phyloP scores from a whole-genome alignment of 139 green algal genomes.

The Eudorina sp. region DNA sequence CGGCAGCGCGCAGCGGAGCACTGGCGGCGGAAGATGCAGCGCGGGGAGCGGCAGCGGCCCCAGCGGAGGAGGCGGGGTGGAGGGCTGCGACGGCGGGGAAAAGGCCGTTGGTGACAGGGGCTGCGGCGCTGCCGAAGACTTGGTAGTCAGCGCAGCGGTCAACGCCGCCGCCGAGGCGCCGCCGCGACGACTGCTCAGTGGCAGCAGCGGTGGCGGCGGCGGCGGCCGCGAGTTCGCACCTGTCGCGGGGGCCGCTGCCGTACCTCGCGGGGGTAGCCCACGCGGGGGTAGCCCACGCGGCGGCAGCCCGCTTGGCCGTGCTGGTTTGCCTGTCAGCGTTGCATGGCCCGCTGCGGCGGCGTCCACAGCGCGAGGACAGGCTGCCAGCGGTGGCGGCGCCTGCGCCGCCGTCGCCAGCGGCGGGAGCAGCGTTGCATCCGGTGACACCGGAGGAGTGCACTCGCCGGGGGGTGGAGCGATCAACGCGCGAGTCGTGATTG shows the following conservation, averaged over 20 bases:
- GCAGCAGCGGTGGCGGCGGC: not conserved
- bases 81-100: not conserved
- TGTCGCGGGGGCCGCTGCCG: too few relatives aligned
- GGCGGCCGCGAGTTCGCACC: too few relatives aligned
- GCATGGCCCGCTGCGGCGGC: not conserved
- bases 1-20: not conserved
- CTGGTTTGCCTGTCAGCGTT: not conserved
- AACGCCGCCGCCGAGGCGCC: not conserved
- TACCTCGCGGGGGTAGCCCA: too few relatives aligned
- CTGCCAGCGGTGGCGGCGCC: not conserved
- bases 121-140: not conserved
- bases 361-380: not conserved
- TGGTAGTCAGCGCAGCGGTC: not conserved
- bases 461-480: too few relatives aligned
- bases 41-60: not conserved
- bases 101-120: too few relatives aligned
- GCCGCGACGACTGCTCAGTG: not conserved
- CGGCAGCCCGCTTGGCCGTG: not conserved
- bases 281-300: too few relatives aligned
- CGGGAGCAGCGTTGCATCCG: not conserved
- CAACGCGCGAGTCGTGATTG: too few relatives aligned
- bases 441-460: too few relatives aligned
- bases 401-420: not conserved
- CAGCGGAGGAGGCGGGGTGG: not conserved
- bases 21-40: not conserved